These are phyloP conservation scores for Musa acuminata DNA, from an alignment of 176 grass and related monocot genomes.

Conservation along the genomic window DNA sequence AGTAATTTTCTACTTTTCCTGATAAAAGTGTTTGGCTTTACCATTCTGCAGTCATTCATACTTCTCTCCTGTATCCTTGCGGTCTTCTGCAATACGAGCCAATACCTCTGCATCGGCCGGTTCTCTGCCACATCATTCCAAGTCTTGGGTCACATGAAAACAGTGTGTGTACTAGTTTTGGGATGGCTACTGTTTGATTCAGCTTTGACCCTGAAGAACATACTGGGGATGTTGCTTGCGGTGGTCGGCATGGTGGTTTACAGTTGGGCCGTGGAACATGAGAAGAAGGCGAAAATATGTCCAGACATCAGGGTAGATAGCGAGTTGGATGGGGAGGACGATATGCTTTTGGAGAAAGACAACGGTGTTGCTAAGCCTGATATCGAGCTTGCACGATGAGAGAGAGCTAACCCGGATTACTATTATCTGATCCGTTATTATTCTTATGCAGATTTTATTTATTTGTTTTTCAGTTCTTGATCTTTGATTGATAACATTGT, in stretches of 20 bases:
- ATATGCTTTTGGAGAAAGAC: neutral
- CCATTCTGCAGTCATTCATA: neutral
- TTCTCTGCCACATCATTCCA: conserved; percentile 20
- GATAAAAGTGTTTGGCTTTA: neutral
- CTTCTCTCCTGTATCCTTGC: conserved; percentile 3
- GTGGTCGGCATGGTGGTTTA: conserved; percentile 11
- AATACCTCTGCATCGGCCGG: conserved; percentile 12
- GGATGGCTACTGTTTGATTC: conserved; percentile 19
- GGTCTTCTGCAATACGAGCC: conserved; percentile 6
- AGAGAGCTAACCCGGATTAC: neutral
- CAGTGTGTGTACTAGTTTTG: neutral
- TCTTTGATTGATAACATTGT: neutral
- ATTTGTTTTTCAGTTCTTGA: neutral
- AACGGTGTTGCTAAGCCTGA: neutral
- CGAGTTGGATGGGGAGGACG: neutral
- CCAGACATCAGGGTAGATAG: neutral
- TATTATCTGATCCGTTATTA: neutral
- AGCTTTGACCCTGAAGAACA: conserved; percentile 11
- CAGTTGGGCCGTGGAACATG: conserved; percentile 8
- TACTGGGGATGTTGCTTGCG: conserved; percentile 2
- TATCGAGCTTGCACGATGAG: neutral
- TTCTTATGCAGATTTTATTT: neutral
- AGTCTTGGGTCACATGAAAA: conserved; percentile 16
- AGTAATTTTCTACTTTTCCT: neutral
- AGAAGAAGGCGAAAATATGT: neutral